These are phyloP conservation scores for Sanghuangporus baumii DNA, from an alignment of 1,284 basidiomycete species.

Conservation along the genomic window DNA sequence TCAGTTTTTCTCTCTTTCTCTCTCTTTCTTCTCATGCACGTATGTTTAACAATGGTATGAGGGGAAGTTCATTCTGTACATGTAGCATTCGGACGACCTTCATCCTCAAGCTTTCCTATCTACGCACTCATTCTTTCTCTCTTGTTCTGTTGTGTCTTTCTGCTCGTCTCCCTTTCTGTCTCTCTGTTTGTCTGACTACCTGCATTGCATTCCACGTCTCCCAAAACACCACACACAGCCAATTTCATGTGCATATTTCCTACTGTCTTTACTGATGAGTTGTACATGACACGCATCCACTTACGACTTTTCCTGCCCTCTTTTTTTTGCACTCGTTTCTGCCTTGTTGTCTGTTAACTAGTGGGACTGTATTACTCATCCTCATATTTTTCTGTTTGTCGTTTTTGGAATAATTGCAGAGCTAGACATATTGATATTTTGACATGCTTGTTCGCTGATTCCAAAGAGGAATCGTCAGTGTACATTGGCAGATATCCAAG, in stretches of 20 bases:
- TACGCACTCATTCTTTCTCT: background rate
- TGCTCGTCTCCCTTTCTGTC: background rate
- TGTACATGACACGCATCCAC: background rate
- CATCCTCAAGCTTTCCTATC: too few species aligned
- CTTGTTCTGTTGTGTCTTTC: background rate
- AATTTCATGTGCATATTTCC: background rate
- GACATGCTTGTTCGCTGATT: background rate
- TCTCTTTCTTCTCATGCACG: background rate
- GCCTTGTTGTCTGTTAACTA: background rate
- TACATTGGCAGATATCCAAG: too few species aligned
- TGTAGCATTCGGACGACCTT: background rate
- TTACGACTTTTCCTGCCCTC: background rate
- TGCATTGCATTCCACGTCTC: background rate
- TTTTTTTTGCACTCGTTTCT: background rate
- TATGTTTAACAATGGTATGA: too few species aligned
- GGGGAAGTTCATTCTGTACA: too few species aligned
- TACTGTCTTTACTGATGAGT: background rate
- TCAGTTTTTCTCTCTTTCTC: background rate
- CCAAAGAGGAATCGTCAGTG: too few species aligned
- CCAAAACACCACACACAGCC: background rate
- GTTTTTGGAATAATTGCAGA: background rate
- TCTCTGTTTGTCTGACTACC: background rate
- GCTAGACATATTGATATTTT: background rate
- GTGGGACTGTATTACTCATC: background rate
- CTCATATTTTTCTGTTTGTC: background rate